These are phyloP conservation scores for Apiosordaria backusii DNA, from an alignment of 495 filamentous ascomycete species.

Conservation along the genomic window DNA sequence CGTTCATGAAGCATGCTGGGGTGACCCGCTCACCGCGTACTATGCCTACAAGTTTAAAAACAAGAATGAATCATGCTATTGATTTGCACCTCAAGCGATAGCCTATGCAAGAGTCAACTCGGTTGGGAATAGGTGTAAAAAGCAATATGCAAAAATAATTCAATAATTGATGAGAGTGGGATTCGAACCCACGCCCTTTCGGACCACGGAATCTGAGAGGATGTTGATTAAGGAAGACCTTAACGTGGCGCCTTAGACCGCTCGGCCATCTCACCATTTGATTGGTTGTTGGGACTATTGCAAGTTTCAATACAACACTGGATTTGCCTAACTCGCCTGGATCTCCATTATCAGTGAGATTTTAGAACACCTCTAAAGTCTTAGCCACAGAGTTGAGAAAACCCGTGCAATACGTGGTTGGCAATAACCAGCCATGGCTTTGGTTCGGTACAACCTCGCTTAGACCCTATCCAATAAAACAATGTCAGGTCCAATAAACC, in stretches of 20 bases:
- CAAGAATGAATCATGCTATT: too few relatives aligned
- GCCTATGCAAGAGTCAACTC: too few relatives aligned
- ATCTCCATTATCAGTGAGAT: too few relatives aligned
- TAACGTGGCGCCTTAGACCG: neutral
- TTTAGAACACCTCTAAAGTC: neutral
- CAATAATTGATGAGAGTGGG: slow-evolving; percentile 34
- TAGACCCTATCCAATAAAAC: neutral
- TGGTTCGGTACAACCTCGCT: neutral
- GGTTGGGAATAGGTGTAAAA: too few relatives aligned
- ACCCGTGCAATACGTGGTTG: neutral
- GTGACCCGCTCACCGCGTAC: too few relatives aligned
- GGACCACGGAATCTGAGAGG: slow-evolving; percentile 31
- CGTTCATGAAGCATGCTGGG: too few relatives aligned
- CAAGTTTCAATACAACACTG: too few relatives aligned
- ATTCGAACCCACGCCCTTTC: slow-evolving; percentile 41
- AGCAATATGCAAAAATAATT: too few relatives aligned
- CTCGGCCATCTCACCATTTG: neutral
- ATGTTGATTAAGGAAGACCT: slow-evolving; percentile 5
- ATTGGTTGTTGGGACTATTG: neutral
- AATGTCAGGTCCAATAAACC: neutral
- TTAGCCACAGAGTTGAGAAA: neutral
- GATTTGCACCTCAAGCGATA: too few relatives aligned
- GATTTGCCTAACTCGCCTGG: too few relatives aligned
- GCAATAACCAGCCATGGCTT: neutral
- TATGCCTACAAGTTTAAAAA: too few relatives aligned